Evolutionary conservation across 768 basidiomycete genomes (phyloP), one percentile per base, ranked within the genome.

Genomic region (Suillus paluster): DNA sequence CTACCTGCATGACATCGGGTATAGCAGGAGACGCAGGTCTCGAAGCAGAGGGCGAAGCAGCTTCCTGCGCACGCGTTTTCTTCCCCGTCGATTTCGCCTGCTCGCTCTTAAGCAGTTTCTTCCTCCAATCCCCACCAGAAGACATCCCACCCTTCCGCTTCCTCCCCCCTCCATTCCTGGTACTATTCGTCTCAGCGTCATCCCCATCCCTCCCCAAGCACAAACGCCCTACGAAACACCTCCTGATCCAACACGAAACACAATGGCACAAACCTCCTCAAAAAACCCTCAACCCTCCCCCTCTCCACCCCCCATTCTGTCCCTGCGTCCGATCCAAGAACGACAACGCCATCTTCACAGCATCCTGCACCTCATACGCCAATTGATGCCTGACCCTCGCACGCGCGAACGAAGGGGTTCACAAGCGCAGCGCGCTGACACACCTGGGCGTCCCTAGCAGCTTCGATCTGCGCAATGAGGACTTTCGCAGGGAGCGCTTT

Each of bases 271-370:
- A 89, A 88, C 17, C 86, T 84, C 52, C 97, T 81, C 63, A 97
- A 70, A 71, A 92, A 93, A 0, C 82, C 83, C 74, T 99, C 97
- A 38, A 97, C 89, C 67, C 88, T 82, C 70, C 85, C 88, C 70
- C 94, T 81, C 68, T 98, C 95, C 10, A 81, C 15, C 83, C 80
- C 33, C 83, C 83, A 58, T 94, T 84, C 73, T 90, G 89, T 9
- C 84, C 88, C 63, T 89, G 89, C 19, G 91, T 91, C 42, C 97
- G 90, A 71, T 99, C 97, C 67, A 99, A 80, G 76, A 94, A 93
- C 4, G 92, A 92, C 69, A 98, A 86, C 38, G 91, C 86, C 70
- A 99, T 83, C 79, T 96, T 96, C 73, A 97, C 74, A 25, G 86
- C 83, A 72, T 97, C 92, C 41, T 86, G 88, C 58, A 97, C 69